Percentiles rank a stretch among this genome's conserved stretches.
Conservation (phyloP, 1,284 basidiomycete genomes). For the Erythrobasidium hasegawianum region DNA sequence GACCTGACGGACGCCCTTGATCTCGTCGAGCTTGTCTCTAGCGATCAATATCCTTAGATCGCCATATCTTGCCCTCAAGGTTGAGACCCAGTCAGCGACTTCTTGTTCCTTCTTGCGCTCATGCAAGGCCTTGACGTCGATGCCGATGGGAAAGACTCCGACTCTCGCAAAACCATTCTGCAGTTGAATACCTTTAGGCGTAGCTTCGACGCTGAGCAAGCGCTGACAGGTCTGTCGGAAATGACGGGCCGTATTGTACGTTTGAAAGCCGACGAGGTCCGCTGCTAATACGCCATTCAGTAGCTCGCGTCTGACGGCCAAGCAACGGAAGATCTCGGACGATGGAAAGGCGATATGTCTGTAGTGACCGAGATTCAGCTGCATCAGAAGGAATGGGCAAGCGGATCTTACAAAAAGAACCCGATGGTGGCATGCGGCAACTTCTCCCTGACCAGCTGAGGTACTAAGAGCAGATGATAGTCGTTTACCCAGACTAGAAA, state of each 20-base stretch:
- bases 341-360: slow-evolving; percentile 78
- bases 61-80: slow-evolving; percentile 69
- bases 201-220: slow-evolving; percentile 71
- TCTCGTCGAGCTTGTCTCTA: slow-evolving; percentile 79
- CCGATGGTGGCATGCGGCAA: slow-evolving; percentile 69
- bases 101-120: slow-evolving; percentile 69
- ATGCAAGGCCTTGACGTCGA: slow-evolving; percentile 69
- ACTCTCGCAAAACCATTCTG: slow-evolving; percentile 66
- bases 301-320: slow-evolving; percentile 57
- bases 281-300: slow-evolving; percentile 70
- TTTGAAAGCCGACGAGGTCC: slow-evolving; percentile 75
- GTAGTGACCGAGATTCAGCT: too few species aligned
- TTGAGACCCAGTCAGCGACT: slow-evolving; percentile 73
- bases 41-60: slow-evolving; percentile 83
- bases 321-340: slow-evolving; percentile 80
- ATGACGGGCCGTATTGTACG: slow-evolving; percentile 52
- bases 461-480: slow-evolving; percentile 80
- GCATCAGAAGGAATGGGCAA: too few species aligned
- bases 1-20: slow-evolving; percentile 66
- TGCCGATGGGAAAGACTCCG: slow-evolving; percentile 82
- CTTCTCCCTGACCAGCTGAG: slow-evolving; percentile 63
- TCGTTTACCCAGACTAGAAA: slow-evolving; percentile 59
- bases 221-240: slow-evolving; percentile 68
- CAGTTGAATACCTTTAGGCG: slow-evolving; percentile 73
- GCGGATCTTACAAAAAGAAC: slow-evolving; percentile 62